Evolutionary conservation across 2,329 filamentous ascomycete genomes (phyloP).

Genomic region (Ceratocystis smalleyi): DNA sequence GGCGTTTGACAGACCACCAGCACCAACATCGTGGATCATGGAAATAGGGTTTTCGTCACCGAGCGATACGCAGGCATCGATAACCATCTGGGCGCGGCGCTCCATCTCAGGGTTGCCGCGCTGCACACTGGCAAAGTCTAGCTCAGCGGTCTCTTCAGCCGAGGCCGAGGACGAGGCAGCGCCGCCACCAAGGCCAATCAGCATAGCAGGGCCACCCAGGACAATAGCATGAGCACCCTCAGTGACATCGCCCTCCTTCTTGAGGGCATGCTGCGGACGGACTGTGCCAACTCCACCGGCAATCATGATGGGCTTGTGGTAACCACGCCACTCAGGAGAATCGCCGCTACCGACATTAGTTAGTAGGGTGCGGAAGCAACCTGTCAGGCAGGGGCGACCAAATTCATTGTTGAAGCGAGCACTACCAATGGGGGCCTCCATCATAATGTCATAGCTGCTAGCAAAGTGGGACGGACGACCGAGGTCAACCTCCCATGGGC

Average conservation of each 20-base stretch:
- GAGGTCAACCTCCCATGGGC: constrained; percentile 83
- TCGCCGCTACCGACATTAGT: constrained; percentile 44
- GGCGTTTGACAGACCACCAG: constrained; percentile 62
- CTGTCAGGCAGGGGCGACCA: constrained; percentile 71
- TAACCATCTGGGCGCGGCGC: constrained; percentile 90
- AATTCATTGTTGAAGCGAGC: constrained; percentile 98
- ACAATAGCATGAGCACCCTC: constrained; percentile 85
- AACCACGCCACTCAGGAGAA: constrained; percentile 60
- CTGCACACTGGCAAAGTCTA: constrained; percentile 96
- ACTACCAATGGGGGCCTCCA: constrained; percentile 88
- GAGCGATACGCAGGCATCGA: constrained; percentile 79
- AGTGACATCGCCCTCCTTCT: constrained; percentile 61
- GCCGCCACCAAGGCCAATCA: constrained; percentile 78
- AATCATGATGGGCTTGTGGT: constrained; percentile 98
- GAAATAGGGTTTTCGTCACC: constrained; percentile 78
- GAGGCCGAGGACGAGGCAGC: constrained; percentile 85
- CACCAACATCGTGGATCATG: constrained; percentile 95
- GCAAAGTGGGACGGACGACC: constrained; percentile 86
- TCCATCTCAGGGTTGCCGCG: constrained; percentile 95
- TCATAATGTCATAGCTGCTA: constrained; percentile 90
- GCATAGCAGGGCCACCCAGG: constrained; percentile 88
- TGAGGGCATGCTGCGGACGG: constrained; percentile 76
- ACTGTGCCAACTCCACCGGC: constrained; percentile 90
- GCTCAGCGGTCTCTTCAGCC: constrained; percentile 72
- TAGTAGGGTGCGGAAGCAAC: constrained; percentile 82